phyloP scores from a whole-genome alignment of 2,329 filamentous ascomycete genomes.

The Claviceps fusiformis region DNA sequence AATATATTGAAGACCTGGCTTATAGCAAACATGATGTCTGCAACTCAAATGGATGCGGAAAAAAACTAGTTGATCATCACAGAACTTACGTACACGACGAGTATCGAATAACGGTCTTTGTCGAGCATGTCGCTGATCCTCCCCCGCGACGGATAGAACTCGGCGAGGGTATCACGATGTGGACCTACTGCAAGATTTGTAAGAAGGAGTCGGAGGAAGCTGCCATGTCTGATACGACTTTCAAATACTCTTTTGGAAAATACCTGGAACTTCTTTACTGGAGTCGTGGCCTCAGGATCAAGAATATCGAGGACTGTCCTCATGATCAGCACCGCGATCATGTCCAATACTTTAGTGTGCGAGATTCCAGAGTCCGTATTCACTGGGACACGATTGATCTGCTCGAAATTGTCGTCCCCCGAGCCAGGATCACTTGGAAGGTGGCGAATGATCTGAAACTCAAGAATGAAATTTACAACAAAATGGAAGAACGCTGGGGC shows the following conservation, averaged over 20 bases:
- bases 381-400: slow-evolving; percentile 90
- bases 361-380: slow-evolving; percentile 72
- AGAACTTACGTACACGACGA: slow-evolving; percentile 95
- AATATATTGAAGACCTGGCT: slow-evolving; percentile 88
- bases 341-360: slow-evolving; percentile 80
- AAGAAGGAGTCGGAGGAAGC: slow-evolving; percentile 79
- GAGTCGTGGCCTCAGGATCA: slow-evolving; percentile 69
- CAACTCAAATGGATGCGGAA: slow-evolving; percentile 71
- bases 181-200: slow-evolving; percentile 91
- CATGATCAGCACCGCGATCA: slow-evolving; percentile 92
- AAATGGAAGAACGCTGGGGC: slow-evolving; percentile 68
- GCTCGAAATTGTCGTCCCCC: slow-evolving; percentile 85
- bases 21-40: slow-evolving; percentile 64
- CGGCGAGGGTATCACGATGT: slow-evolving; percentile 71
- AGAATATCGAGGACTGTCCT: slow-evolving; percentile 57
- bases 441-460: slow-evolving; percentile 85
- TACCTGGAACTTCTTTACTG: slow-evolving; percentile 97
- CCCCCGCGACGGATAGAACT: slow-evolving; percentile 27
- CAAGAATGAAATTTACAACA: slow-evolving; percentile 81
- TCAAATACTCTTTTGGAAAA: slow-evolving; percentile 97
- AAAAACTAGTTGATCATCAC: slow-evolving; percentile 83
- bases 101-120: slow-evolving; percentile 81
- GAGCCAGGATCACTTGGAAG: slow-evolving; percentile 89
- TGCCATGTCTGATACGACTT: slow-evolving; percentile 85
- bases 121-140: slow-evolving; percentile 45